Base-by-base conservation (phyloP, 1,139 yeast species). In the Yamadazyma pseudoaaseri region DNA sequence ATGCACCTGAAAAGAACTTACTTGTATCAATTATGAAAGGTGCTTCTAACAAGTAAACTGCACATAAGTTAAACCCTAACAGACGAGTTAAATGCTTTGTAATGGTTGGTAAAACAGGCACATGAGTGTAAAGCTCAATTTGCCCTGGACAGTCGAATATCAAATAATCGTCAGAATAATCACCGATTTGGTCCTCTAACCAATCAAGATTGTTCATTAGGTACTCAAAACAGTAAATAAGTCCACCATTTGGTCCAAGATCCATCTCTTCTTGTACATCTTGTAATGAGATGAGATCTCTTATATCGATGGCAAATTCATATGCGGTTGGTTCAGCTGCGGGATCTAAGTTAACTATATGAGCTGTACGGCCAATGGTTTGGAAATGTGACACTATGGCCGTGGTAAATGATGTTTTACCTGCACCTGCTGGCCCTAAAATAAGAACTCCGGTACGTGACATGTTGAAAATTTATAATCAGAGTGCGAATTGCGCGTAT, bases 91-190 rank as follows among this genome's bases (percentile, higher is more conserved):
- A 69, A 60, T 92, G 97, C 46, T 79, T 80, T 7, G 87, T 94
- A 11, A 92, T 79, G 4, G 87, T 76, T 2, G 98, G 98, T 31
- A 92, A 68, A 6, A 89, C 92, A 0, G 98, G 97, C 21, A 90
- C 79, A 58, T 92, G 99, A 3, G 96, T 89, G 57, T 92, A 92
- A 26, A 92, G 71, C 57, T 92, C 99, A 43, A 94, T 90, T 58
- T 92, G 99, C 1, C 98, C 98, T 0, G 99, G 99, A 59, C 97
- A 90, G 57, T 94, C 99, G 58, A 92, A 87, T 23, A 92, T 87
- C 45, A 92, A 67, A 51, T 87, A 92, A 52, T 92, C 97, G 52
- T 94, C 97, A 48, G 86, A 90, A 54, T 70, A 89, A 43, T 89
- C 96, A 8, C 97, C 96, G 44, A 94, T 82, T 53, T 89, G 95